Base-by-base conservation (phyloP, 352 stramenopile species). In the Phytophthora lateralis region DNA sequence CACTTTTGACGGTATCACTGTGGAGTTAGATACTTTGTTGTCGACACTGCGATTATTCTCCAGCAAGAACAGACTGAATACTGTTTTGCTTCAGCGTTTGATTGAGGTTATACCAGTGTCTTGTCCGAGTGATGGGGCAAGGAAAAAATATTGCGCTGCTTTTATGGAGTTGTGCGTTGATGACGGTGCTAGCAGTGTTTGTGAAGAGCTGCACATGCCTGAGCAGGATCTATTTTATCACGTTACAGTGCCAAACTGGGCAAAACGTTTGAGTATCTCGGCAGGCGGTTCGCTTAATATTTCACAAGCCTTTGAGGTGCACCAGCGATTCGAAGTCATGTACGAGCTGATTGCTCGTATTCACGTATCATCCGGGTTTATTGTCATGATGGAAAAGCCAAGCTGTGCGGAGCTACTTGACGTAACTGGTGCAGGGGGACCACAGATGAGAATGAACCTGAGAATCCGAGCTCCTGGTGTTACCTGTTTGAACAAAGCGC, bases 1-100 rank as follows among this genome's bases (percentile, higher is more conserved):
- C n/a, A 44, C 46, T 4, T 80, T 78, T 26, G 64, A 80, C 45
- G 71, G 68, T 10, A 47, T 75, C 39, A 74, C 50, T 12, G 32
- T 64, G 1, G 48, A 67, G 46, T 39, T 52, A 41, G 57, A 45
- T 17, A 21, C 29, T 4, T 55, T 27, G 7, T 46, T 18, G 9
- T 42, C n/a, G 4, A 72, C 38, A 24, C 26, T 72, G 15, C 62
- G 38, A 4, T 12, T 78, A 9, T 64, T 37, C 48, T 74, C 61
- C 38, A 60, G 52, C 3, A 49, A 76, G 27, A 43, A 30, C 18
- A 74, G 57, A 24, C 30, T 82, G 43, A 78, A 80, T 39, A 56
- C 12, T 2, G 46, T 82, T 35, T 61, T 80, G 15, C 14, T 63
- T 7, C 50, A 70, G 24, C 53, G 68, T 17, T 24, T 68, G 17